Evolutionary conservation across 2,329 filamentous ascomycete species (phyloP).

Genomic region (Colletotrichum sp.): DNA sequence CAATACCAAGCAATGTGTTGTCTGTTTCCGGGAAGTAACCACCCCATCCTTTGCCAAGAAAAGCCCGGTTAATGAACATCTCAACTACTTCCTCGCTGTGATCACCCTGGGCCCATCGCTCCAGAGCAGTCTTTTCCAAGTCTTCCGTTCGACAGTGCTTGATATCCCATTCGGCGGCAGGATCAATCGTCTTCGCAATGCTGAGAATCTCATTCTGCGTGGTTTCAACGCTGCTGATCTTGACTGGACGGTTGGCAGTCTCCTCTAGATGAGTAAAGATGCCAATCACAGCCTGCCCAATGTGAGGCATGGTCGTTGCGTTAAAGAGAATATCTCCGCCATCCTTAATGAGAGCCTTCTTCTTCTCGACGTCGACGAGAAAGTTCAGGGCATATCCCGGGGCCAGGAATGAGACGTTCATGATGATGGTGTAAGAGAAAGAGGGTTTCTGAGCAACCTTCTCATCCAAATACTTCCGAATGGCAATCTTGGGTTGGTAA

Average conservation of each 20-base stretch:
- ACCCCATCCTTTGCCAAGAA: background rate
- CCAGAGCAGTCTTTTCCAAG: background rate
- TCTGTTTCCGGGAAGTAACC: slow-evolving; percentile 4
- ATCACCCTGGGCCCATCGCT: background rate
- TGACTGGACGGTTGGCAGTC: slow-evolving; percentile 59
- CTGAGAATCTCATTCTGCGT: slow-evolving; percentile 56
- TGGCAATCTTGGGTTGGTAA: slow-evolving; percentile 25
- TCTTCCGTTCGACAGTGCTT: slow-evolving; percentile 1
- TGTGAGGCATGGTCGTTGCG: slow-evolving; percentile 49
- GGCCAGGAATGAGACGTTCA: slow-evolving; percentile 48
- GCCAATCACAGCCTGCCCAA: slow-evolving; percentile 52
- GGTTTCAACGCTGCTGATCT: slow-evolving; percentile 53
- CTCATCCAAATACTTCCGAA: slow-evolving; percentile 15
- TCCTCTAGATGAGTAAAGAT: slow-evolving; percentile 49
- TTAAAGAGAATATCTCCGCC: slow-evolving; percentile 51
- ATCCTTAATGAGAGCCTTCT: slow-evolving; percentile 50
- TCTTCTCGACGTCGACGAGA: slow-evolving; percentile 9
- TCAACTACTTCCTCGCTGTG: slow-evolving; percentile 7
- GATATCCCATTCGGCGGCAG: background rate
- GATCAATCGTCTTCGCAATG: slow-evolving; percentile 23
- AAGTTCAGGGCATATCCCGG: slow-evolving; percentile 20
- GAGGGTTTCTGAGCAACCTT: slow-evolving; percentile 20
- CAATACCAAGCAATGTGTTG: background rate
- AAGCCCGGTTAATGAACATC: slow-evolving; percentile 9
- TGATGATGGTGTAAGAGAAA: slow-evolving; percentile 38